phyloP scores from a whole-genome alignment of 1,284 basidiomycete genomes.

The Leccinum pseudoinsigne region DNA sequence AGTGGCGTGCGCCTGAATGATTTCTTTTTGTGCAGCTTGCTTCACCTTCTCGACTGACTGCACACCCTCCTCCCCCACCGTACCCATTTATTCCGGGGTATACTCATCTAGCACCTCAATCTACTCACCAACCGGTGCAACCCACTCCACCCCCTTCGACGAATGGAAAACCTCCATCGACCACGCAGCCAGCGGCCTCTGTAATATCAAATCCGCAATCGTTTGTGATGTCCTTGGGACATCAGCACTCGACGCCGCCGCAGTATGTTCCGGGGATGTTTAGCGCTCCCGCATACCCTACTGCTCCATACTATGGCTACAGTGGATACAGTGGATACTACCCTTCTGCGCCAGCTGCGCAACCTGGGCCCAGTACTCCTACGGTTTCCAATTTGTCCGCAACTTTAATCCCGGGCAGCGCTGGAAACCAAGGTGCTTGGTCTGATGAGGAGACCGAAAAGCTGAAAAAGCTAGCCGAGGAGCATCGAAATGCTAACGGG shows the following conservation, averaged over 20 bases:
- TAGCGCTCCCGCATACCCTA: slow-evolving; percentile 49
- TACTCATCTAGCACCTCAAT: slow-evolving; percentile 25
- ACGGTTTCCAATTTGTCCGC: slow-evolving; percentile 22
- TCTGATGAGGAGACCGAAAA: slow-evolving; percentile 71
- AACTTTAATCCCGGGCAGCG: slow-evolving; percentile 35
- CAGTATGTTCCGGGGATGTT: slow-evolving; percentile 44
- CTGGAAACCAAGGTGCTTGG: slow-evolving; percentile 69
- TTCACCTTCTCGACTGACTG: slow-evolving; percentile 65
- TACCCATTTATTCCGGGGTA: slow-evolving; percentile 48
- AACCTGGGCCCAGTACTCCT: slow-evolving; percentile 30
- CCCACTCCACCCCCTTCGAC: slow-evolving; percentile 32
- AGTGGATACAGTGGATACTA: slow-evolving; percentile 39
- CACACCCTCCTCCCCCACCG: slow-evolving; percentile 60
- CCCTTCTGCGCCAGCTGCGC: slow-evolving; percentile 22
- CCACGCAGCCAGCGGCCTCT: slow-evolving; percentile 31
- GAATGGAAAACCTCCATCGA: slow-evolving; percentile 27
- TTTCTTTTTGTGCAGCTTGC: slow-evolving; percentile 49
- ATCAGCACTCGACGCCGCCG: slow-evolving; percentile 31
- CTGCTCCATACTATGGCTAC: slow-evolving; percentile 57
- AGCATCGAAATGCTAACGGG: slow-evolving; percentile 51
- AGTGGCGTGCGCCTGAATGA: slow-evolving; percentile 15
- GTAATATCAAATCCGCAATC: slow-evolving; percentile 69
- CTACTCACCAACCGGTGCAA: slow-evolving; percentile 21
- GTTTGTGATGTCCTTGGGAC: slow-evolving; percentile 65
- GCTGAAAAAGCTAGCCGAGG: slow-evolving; percentile 64